A percentile compares a stretch with the other conserved stretches of the same genome.
phyloP scores from a whole-genome alignment of 1,284 basidiomycete species.

The Xanthoconium separans region DNA sequence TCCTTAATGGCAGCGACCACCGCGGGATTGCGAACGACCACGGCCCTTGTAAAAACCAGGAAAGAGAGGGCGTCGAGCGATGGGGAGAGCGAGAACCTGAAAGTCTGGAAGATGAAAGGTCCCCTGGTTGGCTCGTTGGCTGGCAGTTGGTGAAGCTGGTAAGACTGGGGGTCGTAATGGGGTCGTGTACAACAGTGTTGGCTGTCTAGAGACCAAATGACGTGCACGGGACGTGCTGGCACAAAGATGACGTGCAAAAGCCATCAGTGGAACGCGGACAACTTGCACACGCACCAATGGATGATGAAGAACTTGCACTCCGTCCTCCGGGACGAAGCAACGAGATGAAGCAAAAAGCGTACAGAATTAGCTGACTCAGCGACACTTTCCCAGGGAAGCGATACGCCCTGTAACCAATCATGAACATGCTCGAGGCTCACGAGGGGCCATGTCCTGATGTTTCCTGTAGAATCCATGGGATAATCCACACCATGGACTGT shows the following conservation, averaged over 20 bases:
- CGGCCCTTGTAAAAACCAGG: constrained; percentile 98
- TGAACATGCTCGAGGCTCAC: no score
- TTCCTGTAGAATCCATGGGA: no score
- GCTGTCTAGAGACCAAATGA: constrained; percentile 11
- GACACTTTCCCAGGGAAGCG: constrained; percentile 18
- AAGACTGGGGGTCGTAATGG: constrained; percentile 4
- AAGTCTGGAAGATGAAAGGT: no score
- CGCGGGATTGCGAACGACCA: constrained; percentile 85
- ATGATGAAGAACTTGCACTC: not conserved
- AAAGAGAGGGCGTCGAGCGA: constrained; percentile 93
- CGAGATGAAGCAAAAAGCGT: constrained; percentile 10
- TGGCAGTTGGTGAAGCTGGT: constrained; percentile 4
- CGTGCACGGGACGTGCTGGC: constrained; percentile 11
- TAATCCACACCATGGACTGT: no score
- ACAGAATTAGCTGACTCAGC: constrained; percentile 22
- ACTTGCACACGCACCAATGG: constrained; percentile 16
- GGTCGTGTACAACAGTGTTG: constrained; percentile 13
- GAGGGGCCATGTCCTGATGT: no score
- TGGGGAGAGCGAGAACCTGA: constrained; percentile 94
- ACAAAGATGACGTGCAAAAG: constrained; percentile 21
- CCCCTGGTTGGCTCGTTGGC: constrained; percentile 6
- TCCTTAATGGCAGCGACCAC: constrained; percentile 97
- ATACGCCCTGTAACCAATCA: no score
- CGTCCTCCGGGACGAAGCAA: not conserved
- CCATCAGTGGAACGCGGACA: constrained; percentile 18